Base-by-base conservation (phyloP, 441 rosid genomes). In the Mallotus repandus region DNA sequence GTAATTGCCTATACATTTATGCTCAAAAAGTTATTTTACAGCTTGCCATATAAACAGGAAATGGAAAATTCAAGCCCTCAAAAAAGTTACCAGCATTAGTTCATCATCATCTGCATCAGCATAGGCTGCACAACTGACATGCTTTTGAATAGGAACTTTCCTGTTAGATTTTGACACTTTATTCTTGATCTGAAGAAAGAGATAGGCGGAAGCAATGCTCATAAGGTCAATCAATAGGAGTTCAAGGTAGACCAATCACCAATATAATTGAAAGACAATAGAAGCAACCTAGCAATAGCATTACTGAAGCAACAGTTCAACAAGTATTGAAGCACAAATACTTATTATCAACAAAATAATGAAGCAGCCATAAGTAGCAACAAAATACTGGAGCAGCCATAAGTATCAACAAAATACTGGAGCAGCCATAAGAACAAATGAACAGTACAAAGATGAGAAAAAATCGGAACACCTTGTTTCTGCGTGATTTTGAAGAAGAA, bases 1-100 rank as follows among this genome's bases (percentile, higher is more conserved):
- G 94, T 86, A 73, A 91, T 86, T 62, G 97, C 97, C 95, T 90
- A 87, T 58, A 78, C 22, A 69, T 19, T 13, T 71, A 57, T 11
- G 13, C 67, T 12, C 25, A 70, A 53, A 12, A 16, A 38, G 41
- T 68, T 38, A 74, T 19, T 48, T 54, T 35, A 38, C 35, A 38
- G 8, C 48, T 14, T 56, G n/a, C 56, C 50, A 49, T 46, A 69
- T 55, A 8, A 38, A 45, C 32, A 56, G 48, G 60, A 61, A 67
- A 55, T 43, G 22, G 9, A 69, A 61, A 67, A 19, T 48, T 11
- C 19, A n/a, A 72, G 65, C 9, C 49, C 57, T 25, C 55, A 6
- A 54, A 16, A 43, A 72, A 63, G 54, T 56, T 58, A 91, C 94
- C 93, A 86, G 85, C 72, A 75, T 80, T 53, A 88, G 69, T 38